A percentile compares a stretch with the other conserved stretches of the same genome.
phyloP scores from a whole-genome alignment of 164 flowering plant genomes.

The Umbilicus rupestris region DNA sequence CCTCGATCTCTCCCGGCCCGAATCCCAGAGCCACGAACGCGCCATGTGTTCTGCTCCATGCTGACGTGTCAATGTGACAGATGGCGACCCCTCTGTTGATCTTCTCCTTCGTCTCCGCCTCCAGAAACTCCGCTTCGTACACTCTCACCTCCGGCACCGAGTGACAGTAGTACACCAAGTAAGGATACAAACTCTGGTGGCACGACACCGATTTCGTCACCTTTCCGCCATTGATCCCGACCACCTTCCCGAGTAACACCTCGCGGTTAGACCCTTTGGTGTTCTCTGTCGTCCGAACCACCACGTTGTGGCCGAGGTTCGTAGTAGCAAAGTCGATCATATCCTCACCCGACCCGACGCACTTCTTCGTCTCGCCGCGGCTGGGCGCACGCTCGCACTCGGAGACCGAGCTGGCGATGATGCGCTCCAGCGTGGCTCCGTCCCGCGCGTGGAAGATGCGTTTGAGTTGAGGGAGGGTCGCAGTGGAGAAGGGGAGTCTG shows the following conservation, averaged over 20 bases:
- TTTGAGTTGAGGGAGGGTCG: slow-evolving; percentile 23
- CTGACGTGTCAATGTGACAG: slow-evolving; percentile 78
- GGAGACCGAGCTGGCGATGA: slow-evolving; percentile 31
- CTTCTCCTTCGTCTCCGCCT: slow-evolving; percentile 26
- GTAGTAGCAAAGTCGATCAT: slow-evolving; percentile 79
- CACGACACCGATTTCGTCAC: slow-evolving; percentile 73
- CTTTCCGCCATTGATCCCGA: slow-evolving; percentile 59
- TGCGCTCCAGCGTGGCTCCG: slow-evolving; percentile 35
- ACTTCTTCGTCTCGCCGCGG: slow-evolving; percentile 71
- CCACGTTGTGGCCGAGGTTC: slow-evolving; percentile 42
- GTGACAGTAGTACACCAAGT: slow-evolving; percentile 76
- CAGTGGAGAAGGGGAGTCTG: slow-evolving; percentile 57
- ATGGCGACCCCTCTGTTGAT: slow-evolving; percentile 77
- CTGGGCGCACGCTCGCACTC: slow-evolving; percentile 81
- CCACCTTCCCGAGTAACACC: slow-evolving; percentile 57
- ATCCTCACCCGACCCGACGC: slow-evolving; percentile 73
- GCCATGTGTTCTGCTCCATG: slow-evolving; percentile 68
- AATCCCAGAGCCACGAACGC: slow-evolving; percentile 72
- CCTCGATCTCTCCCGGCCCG: slow-evolving; percentile 61
- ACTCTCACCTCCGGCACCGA: slow-evolving; percentile 79
- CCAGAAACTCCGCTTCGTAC: slow-evolving; percentile 64
- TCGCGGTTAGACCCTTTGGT: slow-evolving; percentile 42
- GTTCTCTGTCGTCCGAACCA: slow-evolving; percentile 52
- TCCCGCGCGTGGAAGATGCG: slow-evolving; percentile 41
- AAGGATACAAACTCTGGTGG: slow-evolving; percentile 81